phyloP scores from a whole-genome alignment of 352 stramenopile genomes.

The Phytopythium helicoides region DNA sequence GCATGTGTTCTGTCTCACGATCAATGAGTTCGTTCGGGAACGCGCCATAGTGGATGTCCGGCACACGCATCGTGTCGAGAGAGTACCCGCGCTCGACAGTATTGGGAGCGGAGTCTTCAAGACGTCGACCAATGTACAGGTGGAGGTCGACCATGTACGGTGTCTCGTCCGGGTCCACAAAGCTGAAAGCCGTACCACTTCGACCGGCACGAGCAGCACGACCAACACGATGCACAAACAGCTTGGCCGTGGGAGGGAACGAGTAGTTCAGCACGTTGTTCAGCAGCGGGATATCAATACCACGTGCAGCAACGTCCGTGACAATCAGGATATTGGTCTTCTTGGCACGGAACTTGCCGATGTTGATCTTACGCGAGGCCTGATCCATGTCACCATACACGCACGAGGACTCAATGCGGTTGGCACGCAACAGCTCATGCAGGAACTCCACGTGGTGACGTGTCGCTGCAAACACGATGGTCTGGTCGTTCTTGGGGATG shows the following conservation, averaged over 20 bases:
- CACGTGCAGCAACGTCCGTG: conserved; percentile 93
- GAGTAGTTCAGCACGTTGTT: conserved; percentile 97
- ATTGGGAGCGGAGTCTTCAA: conserved; percentile 67
- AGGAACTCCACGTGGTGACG: conserved; percentile 98
- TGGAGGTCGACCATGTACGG: conserved; percentile 99
- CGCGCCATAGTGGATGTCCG: conserved; percentile 97
- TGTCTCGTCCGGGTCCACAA: conserved; percentile 98
- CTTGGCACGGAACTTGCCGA: conserved; percentile 89
- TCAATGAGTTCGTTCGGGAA: conserved; percentile 97
- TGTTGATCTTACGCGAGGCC: conserved; percentile 87
- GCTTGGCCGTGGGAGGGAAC: conserved; percentile 93
- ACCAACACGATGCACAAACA: conserved; percentile 96
- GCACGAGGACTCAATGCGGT: conserved; percentile 82
- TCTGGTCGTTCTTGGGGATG: conserved; percentile 90
- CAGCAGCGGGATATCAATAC: conserved; percentile 95
- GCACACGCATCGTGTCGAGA: conserved; percentile 92
- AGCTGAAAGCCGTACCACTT: conserved; percentile 94
- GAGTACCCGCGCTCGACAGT: conserved; percentile 78
- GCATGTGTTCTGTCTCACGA: conserved; percentile 95
- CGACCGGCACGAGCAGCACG: conserved; percentile 94
- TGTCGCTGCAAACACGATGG: conserved; percentile 98
- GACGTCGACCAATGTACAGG: conserved; percentile 92
- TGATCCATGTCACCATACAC: conserved; percentile 96
- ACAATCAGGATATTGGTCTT: conserved; percentile 92
- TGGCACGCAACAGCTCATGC: conserved; percentile 88